A percentile compares a stretch with the other conserved stretches of the same genome.
Conservation (phyloP, 108 stramenopile species). For the Chaetoceros muelleri region DNA sequence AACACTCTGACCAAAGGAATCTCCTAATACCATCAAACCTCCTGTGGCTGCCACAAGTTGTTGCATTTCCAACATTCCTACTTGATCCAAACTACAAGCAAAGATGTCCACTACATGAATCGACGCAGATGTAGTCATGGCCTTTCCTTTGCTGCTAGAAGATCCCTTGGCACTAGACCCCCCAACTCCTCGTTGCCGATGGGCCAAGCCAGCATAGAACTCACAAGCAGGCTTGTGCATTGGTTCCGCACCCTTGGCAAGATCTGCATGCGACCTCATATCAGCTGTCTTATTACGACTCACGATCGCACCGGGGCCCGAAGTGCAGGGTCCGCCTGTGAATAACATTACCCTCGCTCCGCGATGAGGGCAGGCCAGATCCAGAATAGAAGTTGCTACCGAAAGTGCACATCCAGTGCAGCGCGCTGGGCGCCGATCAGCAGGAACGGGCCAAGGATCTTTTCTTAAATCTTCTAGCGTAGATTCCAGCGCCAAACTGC, state of each 20-base stretch:
- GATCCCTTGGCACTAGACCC: background rate
- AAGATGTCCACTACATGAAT: slow-evolving; percentile 97
- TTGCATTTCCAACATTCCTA: slow-evolving; percentile 96
- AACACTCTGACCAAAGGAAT: slow-evolving; percentile 94
- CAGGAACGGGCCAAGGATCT: slow-evolving; percentile 95
- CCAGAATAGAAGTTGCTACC: slow-evolving; percentile 84
- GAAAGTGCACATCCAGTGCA: slow-evolving; percentile 88
- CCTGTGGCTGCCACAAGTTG: slow-evolving; percentile 90
- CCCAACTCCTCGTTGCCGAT: slow-evolving; percentile 10
- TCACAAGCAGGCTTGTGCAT: slow-evolving; percentile 88
- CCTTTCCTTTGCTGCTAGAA: too few relatives aligned
- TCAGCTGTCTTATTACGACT: slow-evolving; percentile 79
- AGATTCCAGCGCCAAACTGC: slow-evolving; percentile 82
- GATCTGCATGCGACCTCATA: slow-evolving; percentile 87
- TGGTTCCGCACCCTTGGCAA: slow-evolving; percentile 83
- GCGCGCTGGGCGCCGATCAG: slow-evolving; percentile 85
- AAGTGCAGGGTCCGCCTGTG: slow-evolving; percentile 93
- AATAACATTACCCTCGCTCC: slow-evolving; percentile 96
- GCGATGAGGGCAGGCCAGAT: slow-evolving; percentile 82
- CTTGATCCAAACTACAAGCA: slow-evolving; percentile 96
- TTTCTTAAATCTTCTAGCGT: slow-evolving; percentile 94
- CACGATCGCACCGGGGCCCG: slow-evolving; percentile 92
- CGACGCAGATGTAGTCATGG: slow-evolving; percentile 30
- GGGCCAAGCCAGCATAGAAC: slow-evolving; percentile 83
- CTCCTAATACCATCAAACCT: slow-evolving; percentile 94